Evolutionary conservation across 1,284 basidiomycete genomes (phyloP).

Genomic region (Trichosporon ovoides): DNA sequence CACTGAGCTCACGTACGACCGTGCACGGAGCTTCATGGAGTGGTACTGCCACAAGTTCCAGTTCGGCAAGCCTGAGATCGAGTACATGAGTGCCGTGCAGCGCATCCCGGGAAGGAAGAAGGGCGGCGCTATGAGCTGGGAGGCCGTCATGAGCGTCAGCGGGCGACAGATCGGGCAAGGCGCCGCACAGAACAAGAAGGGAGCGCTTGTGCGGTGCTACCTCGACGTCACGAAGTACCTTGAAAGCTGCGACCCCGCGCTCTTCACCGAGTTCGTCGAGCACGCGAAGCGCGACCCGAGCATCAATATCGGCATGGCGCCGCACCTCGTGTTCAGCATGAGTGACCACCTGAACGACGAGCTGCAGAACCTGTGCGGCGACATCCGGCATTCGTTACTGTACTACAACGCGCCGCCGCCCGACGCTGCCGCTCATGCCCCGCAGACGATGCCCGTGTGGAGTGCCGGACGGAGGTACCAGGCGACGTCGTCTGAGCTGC

Average conservation of each 20-base stretch:
- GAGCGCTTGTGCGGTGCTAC: constrained; percentile 67
- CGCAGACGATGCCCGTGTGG: constrained; percentile 30
- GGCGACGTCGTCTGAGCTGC: constrained; percentile 40
- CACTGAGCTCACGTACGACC: constrained; percentile 62
- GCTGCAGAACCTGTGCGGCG: constrained; percentile 65
- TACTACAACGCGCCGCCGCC: constrained; percentile 47
- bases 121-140: constrained; percentile 55
- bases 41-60: constrained; percentile 82
- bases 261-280: constrained; percentile 69
- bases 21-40: constrained; percentile 86
- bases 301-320: constrained; percentile 57
- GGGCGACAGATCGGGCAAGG: constrained; percentile 77
- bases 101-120: constrained; percentile 8
- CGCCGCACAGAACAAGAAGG: constrained; percentile 65
- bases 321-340: constrained; percentile 67
- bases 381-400: constrained; percentile 59
- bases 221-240: constrained; percentile 84
- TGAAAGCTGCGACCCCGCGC: constrained; percentile 68
- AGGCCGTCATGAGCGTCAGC: constrained; percentile 75
- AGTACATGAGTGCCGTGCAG: constrained; percentile 36
- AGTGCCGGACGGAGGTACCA: constrained; percentile 22
- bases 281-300: constrained; percentile 34
- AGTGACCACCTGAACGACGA: constrained; percentile 66
- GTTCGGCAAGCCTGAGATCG: constrained; percentile 75
- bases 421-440: constrained; percentile 24